These are phyloP conservation scores for Schwanniomyces sp. DNA, from an alignment of 805 yeast genomes.

Conservation along the genomic window DNA sequence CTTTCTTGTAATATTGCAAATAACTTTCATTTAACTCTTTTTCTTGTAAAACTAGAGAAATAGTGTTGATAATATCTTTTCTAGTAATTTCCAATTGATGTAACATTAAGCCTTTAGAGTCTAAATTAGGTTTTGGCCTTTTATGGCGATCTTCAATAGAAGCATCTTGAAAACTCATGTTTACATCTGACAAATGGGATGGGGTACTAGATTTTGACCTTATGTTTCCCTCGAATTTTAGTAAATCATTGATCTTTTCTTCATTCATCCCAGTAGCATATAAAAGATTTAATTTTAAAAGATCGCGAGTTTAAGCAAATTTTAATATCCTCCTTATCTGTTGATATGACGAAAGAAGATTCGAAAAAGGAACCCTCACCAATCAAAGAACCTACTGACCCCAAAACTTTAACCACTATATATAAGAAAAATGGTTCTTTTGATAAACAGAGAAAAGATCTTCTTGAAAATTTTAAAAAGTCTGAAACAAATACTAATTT, in stretches of 20 bases:
- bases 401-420: conserved; percentile 37
- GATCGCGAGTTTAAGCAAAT: background rate
- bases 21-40: conserved; percentile 16
- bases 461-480: conserved; percentile 43
- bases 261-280: background rate
- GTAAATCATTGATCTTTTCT: background rate
- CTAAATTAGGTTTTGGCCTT: conserved; percentile 16
- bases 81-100: conserved; percentile 10
- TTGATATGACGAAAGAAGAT: background rate
- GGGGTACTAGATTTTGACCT: background rate
- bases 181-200: conserved; percentile 14
- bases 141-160: conserved; percentile 9
- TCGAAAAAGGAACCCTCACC: background rate
- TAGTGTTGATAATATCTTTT: conserved; percentile 8
- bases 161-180: conserved; percentile 9
- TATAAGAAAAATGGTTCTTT: conserved; percentile 52
- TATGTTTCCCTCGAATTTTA: background rate
- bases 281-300: background rate
- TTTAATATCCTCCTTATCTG: background rate
- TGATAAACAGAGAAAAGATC: conserved; percentile 43
- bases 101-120: background rate
- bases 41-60: conserved; percentile 19
- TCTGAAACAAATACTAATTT: conserved; percentile 42
- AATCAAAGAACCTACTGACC: conserved; percentile 19
- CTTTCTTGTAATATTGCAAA: conserved; percentile 23